Conservation (phyloP, 192 early-diverging fungal species). For the Gaertneriomyces sp. region DNA sequence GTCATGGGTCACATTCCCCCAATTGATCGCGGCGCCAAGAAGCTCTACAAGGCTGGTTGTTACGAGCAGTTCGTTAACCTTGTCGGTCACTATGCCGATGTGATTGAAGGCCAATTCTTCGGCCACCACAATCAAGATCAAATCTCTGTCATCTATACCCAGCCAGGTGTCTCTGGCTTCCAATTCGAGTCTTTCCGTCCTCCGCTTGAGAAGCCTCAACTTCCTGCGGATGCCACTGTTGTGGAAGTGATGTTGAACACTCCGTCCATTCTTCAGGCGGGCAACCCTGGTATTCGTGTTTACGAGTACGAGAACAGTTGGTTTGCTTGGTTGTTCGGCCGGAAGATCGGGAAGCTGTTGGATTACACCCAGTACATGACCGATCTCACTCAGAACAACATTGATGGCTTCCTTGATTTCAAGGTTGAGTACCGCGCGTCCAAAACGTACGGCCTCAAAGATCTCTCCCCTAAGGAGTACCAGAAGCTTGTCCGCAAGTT, state of each 20-base stretch:
- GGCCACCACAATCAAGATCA: conserved; percentile 33
- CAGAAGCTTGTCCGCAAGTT: no score
- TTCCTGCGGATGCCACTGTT: conserved; percentile 15
- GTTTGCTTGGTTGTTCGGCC: background rate
- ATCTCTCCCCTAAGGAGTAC: conserved; percentile 10
- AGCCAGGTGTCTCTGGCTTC: conserved; percentile 15
- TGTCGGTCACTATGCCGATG: conserved; percentile 20
- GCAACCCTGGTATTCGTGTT: conserved; percentile 28
- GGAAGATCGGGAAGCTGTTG: conserved; percentile 8
- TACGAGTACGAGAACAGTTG: conserved; percentile 23
- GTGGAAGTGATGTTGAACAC: conserved; percentile 17
- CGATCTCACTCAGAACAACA: conserved; percentile 21
- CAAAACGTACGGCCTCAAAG: conserved; percentile 24
- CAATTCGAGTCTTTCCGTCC: conserved; percentile 17
- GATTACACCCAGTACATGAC: conserved; percentile 29
- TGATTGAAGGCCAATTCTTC: conserved; percentile 23
- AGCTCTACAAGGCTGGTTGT: conserved; percentile 16
- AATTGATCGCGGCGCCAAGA: background rate
- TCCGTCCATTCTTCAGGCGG: conserved; percentile 20
- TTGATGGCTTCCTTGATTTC: conserved; percentile 13
- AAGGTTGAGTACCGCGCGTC: conserved; percentile 19
- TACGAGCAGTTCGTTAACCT: conserved; percentile 17
- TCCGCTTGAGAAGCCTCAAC: background rate
- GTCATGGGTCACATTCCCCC: conserved; percentile 27
- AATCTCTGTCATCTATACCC: conserved; percentile 27